Evolutionary conservation across 305 asterid species (phyloP).

Genomic region (Vinca major): DNA sequence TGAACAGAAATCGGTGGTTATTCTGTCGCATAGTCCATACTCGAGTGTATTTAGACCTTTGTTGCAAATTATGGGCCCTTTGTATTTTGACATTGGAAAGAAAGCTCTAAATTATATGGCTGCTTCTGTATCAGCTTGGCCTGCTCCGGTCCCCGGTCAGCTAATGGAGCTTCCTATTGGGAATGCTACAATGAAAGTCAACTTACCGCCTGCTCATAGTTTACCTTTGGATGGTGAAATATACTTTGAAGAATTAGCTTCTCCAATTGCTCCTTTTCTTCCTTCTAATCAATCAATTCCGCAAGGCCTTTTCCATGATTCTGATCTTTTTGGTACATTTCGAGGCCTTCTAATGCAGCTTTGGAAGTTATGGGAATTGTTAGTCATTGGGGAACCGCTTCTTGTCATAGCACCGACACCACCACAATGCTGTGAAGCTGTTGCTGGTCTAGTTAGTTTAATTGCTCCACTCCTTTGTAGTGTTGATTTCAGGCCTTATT

Average conservation of each 20-base stretch:
- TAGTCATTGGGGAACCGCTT: constrained; percentile 85
- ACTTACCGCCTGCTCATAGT: constrained; percentile 88
- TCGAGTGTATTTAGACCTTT: constrained; percentile 83
- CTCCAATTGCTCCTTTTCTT: constrained; percentile 83
- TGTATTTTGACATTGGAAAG: constrained; percentile 83
- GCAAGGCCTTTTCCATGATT: constrained; percentile 89
- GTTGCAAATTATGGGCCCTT: constrained; percentile 89
- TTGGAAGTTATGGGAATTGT: constrained; percentile 91
- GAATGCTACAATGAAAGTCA: constrained; percentile 69
- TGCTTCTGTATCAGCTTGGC: constrained; percentile 77
- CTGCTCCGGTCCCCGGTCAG: constrained; percentile 74
- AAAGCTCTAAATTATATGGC: constrained; percentile 77
- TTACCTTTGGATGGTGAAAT: constrained; percentile 73
- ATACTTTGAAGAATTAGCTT: constrained; percentile 74
- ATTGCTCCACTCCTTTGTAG: constrained; percentile 83
- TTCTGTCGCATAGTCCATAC: constrained; percentile 81
- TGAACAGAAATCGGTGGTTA: constrained; percentile 87
- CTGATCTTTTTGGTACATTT: constrained; percentile 83
- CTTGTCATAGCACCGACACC: constrained; percentile 92
- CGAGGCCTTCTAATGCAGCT: constrained; percentile 84
- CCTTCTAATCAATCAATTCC: constrained; percentile 79
- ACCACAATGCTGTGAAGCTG: constrained; percentile 92
- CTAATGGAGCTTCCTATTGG: constrained; percentile 87
- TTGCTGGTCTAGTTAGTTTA: constrained; percentile 82
- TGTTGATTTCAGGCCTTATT: constrained; percentile 90